phyloP scores from a whole-genome alignment of 108 stramenopile species.

The Pseudonitzschia delicatissima region DNA sequence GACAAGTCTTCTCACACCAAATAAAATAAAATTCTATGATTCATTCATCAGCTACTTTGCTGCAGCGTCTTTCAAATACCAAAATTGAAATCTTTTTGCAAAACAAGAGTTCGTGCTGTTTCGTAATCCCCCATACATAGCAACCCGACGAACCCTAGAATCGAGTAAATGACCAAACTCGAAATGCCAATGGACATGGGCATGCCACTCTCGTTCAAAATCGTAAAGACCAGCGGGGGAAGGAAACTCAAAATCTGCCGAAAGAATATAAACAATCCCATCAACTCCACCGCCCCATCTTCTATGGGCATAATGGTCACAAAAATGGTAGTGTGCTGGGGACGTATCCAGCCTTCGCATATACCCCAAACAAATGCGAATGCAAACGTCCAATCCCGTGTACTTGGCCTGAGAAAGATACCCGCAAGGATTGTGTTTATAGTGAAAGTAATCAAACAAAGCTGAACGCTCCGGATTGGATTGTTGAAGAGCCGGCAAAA shows the following conservation, averaged over 20 bases:
- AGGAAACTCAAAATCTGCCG: slow-evolving; percentile 53
- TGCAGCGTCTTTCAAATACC: too few species aligned
- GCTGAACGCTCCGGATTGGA: not conserved
- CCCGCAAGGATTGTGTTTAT: slow-evolving; percentile 2
- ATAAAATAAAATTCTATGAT: not conserved
- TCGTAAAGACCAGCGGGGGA: slow-evolving; percentile 64
- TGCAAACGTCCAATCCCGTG: slow-evolving; percentile 32
- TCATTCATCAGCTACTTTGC: not conserved
- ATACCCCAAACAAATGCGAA: not conserved
- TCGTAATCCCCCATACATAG: not conserved
- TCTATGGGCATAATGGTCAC: slow-evolving; percentile 21
- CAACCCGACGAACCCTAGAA: not conserved
- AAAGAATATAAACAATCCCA: slow-evolving; percentile 62
- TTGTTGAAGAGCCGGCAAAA: not conserved
- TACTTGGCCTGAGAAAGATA: slow-evolving; percentile 29
- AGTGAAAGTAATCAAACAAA: not conserved
- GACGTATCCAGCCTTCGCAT: not conserved
- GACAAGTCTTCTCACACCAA: not conserved
- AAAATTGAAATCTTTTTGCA: not conserved
- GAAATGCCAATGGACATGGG: slow-evolving; percentile 37
- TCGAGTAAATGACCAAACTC: slow-evolving; percentile 26
- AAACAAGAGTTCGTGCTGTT: not conserved
- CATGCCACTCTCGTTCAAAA: slow-evolving; percentile 57
- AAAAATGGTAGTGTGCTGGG: slow-evolving; percentile 1
- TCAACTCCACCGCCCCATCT: slow-evolving; percentile 57